These are phyloP conservation scores for Cyclospora cayetanensis DNA, from an alignment of 169 alveolate genomes.

Conservation along the genomic window DNA sequence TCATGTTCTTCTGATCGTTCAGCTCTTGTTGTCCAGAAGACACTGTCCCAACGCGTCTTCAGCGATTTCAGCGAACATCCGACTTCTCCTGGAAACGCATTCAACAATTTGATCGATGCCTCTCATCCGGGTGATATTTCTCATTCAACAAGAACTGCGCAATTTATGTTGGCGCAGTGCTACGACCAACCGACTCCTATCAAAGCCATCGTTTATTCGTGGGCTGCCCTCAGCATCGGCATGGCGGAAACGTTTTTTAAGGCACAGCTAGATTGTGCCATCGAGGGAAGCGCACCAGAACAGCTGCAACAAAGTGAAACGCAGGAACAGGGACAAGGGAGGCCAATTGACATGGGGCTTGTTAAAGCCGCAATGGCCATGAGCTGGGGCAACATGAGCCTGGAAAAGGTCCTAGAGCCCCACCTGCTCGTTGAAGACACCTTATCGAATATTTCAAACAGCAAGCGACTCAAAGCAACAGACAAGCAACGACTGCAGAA, in stretches of 20 bases:
- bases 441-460: background rate
- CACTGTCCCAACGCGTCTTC: slow-evolving; percentile 33
- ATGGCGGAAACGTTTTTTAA: background rate
- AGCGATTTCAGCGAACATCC: slow-evolving; percentile 4
- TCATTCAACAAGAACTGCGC: background rate
- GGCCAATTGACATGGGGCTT: slow-evolving; percentile 15
- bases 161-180: slow-evolving; percentile 27
- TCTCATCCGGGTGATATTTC: background rate
- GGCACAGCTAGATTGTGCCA: slow-evolving; percentile 10
- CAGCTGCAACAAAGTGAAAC: too few relatives aligned
- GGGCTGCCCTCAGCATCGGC: slow-evolving; percentile 59
- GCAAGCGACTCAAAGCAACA: slow-evolving; percentile 32
- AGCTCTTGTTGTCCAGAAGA: slow-evolving; percentile 29
- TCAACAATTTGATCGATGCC: slow-evolving; percentile 24
- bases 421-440: background rate
- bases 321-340: too few relatives aligned
- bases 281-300: background rate
- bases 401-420: background rate
- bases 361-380: slow-evolving; percentile 27
- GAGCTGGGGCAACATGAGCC: background rate
- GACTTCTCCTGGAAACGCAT: slow-evolving; percentile 43
- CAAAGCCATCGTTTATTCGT: background rate
- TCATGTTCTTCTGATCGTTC: background rate
- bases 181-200: background rate
- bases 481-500: slow-evolving; percentile 30